Percentiles rank a stretch among this genome's conserved stretches.
Evolutionary conservation across 1,284 basidiomycete genomes (phyloP).

Genomic region (Ustilago vetiveriae): DNA sequence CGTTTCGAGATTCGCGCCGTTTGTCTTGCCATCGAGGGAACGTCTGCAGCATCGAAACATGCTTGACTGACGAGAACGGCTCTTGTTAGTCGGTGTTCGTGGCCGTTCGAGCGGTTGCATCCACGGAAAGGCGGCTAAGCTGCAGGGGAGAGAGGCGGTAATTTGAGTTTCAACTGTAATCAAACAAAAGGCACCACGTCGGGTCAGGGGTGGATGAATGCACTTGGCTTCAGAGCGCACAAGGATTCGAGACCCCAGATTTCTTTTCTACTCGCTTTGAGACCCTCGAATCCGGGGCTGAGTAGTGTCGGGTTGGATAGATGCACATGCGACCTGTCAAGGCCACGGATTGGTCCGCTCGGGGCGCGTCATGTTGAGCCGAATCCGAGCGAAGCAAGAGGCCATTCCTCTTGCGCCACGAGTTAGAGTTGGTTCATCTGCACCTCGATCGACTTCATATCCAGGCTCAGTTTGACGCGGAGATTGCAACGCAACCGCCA

Average conservation of each 20-base stretch:
- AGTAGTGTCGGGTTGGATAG: background rate
- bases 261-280: background rate
- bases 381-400: too few relatives aligned
- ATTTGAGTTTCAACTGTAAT: too few relatives aligned
- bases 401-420: background rate
- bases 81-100: too few relatives aligned
- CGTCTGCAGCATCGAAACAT: too few relatives aligned
- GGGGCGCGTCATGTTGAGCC: too few relatives aligned
- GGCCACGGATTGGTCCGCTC: background rate
- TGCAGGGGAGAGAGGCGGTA: background rate
- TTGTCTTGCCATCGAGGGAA: too few relatives aligned
- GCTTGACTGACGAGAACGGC: too few relatives aligned
- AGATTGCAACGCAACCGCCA: background rate
- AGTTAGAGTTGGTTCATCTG: background rate
- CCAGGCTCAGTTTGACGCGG: background rate
- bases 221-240: too few relatives aligned
- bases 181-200: too few relatives aligned
- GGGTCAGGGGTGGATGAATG: too few relatives aligned
- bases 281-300: conserved; percentile 20
- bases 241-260: conserved; percentile 4
- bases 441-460: conserved; percentile 9
- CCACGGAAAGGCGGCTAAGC: conserved; percentile 1
- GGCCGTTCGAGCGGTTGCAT: background rate
- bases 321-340: conserved; percentile 15
- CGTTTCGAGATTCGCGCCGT: too few relatives aligned